These are phyloP conservation scores for Tolypocladium guangdongense DNA, from an alignment of 2,329 filamentous ascomycete species.

Conservation along the genomic window DNA sequence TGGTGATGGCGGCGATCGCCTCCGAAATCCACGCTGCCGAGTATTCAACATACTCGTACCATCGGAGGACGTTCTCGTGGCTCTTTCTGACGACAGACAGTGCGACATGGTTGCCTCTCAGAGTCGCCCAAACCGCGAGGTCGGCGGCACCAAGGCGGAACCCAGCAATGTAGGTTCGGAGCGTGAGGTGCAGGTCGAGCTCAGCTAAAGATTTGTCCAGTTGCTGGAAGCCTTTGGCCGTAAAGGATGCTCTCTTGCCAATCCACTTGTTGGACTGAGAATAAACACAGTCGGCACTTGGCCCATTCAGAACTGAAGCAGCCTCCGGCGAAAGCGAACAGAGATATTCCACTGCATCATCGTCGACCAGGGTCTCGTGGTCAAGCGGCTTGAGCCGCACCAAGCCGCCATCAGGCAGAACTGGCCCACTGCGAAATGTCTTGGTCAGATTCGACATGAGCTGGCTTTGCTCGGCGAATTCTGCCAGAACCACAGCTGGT, in stretches of 20 bases:
- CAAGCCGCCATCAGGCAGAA: neutral
- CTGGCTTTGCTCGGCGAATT: neutral
- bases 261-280: neutral
- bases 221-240: slow-evolving; percentile 55
- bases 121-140: slow-evolving; percentile 62
- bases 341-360: neutral
- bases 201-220: slow-evolving; percentile 59
- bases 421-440: neutral
- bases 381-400: neutral
- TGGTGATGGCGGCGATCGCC: slow-evolving; percentile 40
- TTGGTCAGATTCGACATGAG: neutral
- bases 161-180: slow-evolving; percentile 69
- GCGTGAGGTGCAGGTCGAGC: slow-evolving; percentile 68
- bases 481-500: neutral
- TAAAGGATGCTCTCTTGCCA: neutral
- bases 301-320: too few species aligned
- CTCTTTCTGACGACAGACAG: slow-evolving; percentile 62
- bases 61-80: slow-evolving; percentile 62
- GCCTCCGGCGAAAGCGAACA: neutral
- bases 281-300: too few species aligned
- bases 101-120: slow-evolving; percentile 67
- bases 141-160: slow-evolving; percentile 64
- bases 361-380: neutral
- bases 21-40: slow-evolving; percentile 61
- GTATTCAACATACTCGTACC: slow-evolving; percentile 71